Evolutionary conservation across 2,329 filamentous ascomycete species (phyloP), one percentile per base, ranked within the genome.

Genomic region (Penicillium sp.): DNA sequence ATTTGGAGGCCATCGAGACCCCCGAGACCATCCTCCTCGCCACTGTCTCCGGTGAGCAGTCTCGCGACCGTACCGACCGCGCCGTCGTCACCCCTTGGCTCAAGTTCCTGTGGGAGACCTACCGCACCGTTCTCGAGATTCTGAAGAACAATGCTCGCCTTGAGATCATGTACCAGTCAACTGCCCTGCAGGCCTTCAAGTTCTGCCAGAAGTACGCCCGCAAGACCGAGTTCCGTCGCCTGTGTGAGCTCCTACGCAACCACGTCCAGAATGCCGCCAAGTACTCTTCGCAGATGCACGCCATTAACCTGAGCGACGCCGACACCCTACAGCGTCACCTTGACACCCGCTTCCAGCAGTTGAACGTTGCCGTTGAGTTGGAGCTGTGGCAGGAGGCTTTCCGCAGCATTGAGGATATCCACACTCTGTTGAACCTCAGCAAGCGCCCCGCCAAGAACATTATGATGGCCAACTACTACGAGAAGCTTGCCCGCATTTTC

Each of bases 401-500:
- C 88, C 90, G 94, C 75, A 97, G 91, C 71, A 93, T 99, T 47
- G 94, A 99, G 79, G 94, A 99, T 73, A 97, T 97, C 66, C 94
- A 99, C 80, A 97, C 92, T 49, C 85, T 99, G 53, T 86, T 99
- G 65, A 97, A 88, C 80, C 84, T 97, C 67, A 97, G 93, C 88
- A 97, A 97, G 85, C 90, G 94, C 53, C 92, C 92, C 37, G 88
- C 94, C 52, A 97, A 97, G 88, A 97, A 97, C 75, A 83, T 97
- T 73, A 97, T 99, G 94, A 99, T 99, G 94, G 94, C 94, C 78
- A 99, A 97, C 82, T 99, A 99, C 84, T 99, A 97, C 78, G 94
- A 99, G 83, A 97, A 97, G 81, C 87, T 99, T 56, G 97, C 94
- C 38, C 87, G 92, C 62, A 99, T 99, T 75, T 99, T 99, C 84